These are phyloP conservation scores for Ustanciosporium gigantosporum DNA, from an alignment of 1,284 basidiomycete genomes.

Conservation along the genomic window DNA sequence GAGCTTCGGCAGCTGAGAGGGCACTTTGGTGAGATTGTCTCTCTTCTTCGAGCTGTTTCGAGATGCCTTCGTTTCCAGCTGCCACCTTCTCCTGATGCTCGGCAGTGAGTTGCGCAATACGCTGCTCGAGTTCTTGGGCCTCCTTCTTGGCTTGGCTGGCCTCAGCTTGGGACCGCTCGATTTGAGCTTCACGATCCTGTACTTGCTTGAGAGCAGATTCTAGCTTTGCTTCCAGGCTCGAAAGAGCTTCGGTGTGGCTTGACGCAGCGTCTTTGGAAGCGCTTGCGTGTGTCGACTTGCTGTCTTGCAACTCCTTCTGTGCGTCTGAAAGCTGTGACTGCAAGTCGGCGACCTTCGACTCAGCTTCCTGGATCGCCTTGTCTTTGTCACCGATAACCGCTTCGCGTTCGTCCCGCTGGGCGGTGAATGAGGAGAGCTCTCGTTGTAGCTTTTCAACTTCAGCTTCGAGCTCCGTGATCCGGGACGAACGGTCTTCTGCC, in stretches of 20 bases:
- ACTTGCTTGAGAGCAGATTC: constrained; percentile 11
- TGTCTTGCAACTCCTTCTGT: constrained; percentile 1
- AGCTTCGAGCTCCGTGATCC: constrained; percentile 21
- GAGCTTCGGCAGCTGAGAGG: constrained; percentile 1
- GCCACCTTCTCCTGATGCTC: not conserved
- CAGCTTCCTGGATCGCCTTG: constrained; percentile 12
- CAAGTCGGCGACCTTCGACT: constrained; percentile 15
- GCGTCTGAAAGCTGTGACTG: constrained; percentile 14
- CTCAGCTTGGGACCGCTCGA: not conserved
- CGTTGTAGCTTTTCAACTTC: constrained; percentile 17
- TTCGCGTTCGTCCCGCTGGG: constrained; percentile 10
- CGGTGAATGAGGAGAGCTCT: constrained; percentile 6
- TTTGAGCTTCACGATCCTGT: constrained; percentile 2
- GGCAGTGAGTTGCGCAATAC: not conserved
- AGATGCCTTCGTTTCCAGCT: not conserved
- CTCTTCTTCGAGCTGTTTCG: constrained; percentile 20
- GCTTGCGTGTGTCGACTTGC: constrained; percentile 8
- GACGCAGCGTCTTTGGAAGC: constrained; percentile 6
- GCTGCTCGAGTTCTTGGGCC: not conserved
- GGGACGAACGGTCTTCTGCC: constrained; percentile 1
- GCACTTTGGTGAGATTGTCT: constrained; percentile 18
- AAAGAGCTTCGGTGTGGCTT: constrained; percentile 10
- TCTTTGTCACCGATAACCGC: constrained; percentile 13
- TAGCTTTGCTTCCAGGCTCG: constrained; percentile 12
- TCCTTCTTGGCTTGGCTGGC: not conserved